Base-by-base conservation (phyloP, 768 basidiomycete genomes). In the Lactarius hengduanensis region DNA sequence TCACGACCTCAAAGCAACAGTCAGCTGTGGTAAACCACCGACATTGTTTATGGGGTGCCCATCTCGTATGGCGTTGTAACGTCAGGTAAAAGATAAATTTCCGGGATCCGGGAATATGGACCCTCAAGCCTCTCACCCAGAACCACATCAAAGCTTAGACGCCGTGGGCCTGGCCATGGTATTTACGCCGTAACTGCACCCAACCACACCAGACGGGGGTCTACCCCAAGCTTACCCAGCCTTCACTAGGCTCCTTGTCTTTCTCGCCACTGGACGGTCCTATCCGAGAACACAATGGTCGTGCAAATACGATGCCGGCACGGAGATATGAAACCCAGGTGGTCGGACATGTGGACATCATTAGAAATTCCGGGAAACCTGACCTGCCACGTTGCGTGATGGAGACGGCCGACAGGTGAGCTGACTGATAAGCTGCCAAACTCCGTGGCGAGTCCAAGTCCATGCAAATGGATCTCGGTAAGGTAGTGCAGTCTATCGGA, bases 391-490 rank as follows among this genome's bases (percentile, higher is more conserved):
- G 20, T 43, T 36, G 54, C 55, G 18, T 57, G 60, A 50, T 57
- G 7, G 16, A 16, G n/a, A 53, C n/a, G 50, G 50, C 4, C 26
- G 50, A 53, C 50, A 15, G 4, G 22, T 50, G 26, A 50, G 11
- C 5, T 13, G 47, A 50, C 47, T 10, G 47, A 53, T 41, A 45
- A 10, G 41, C 65, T 38, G 10, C 59, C 64, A 54, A 53, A 55
- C 43, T 13, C 10, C 26, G 30, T 56, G 60, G 55, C 65, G 34
- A 13, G 22, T 28, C 59, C 64, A 38, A 61, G 20, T 45, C 60
- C 60, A 41, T 3, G 56, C 38, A 61, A 28, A 36, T n/a, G 59
- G 59, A 59, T 55, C 50, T 36, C 38, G 28, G 26, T 26, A 26
- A 36, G 41, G 38, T 13, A 26, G 8, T 38, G 26, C 34, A 60